Percentiles rank a stretch among this genome's conserved stretches.
Conservation (phyloP, 352 stramenopile species). For the Poterioochromonas sp. region DNA sequence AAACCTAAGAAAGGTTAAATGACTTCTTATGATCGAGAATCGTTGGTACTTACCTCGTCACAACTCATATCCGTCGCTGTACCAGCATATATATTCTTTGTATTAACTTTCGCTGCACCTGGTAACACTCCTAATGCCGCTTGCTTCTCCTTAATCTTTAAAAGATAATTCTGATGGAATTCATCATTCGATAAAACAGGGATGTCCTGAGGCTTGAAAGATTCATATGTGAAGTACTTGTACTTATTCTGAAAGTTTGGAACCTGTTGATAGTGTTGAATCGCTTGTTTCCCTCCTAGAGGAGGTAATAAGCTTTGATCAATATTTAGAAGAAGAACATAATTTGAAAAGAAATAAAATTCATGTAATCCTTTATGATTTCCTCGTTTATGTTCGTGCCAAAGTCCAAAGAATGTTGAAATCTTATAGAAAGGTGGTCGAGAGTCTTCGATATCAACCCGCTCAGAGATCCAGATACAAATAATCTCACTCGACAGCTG, state of each 20-base stretch:
- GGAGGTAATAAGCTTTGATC: not conserved
- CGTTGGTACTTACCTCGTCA: not conserved
- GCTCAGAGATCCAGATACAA: not conserved
- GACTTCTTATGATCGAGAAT: not conserved
- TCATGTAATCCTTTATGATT: conserved; percentile 30
- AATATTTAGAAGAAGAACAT: conserved; percentile 19
- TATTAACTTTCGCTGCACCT: not conserved
- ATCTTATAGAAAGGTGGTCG: not conserved
- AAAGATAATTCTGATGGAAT: not conserved
- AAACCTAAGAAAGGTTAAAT: not conserved
- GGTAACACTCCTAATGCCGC: not conserved
- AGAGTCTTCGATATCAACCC: not conserved
- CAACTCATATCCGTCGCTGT: not conserved
- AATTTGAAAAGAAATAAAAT: conserved; percentile 4
- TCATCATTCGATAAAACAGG: not conserved
- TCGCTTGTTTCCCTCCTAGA: too few species aligned
- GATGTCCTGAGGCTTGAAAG: too few species aligned
- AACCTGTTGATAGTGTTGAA: too few species aligned
- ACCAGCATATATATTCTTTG: not conserved
- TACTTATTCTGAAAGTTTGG: too few species aligned
- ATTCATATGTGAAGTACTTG: too few species aligned
- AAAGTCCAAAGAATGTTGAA: not conserved
- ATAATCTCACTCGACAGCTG: not conserved
- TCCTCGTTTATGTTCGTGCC: conserved; percentile 20
- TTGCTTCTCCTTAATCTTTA: not conserved